Percentiles rank a stretch among this genome's conserved stretches.
Evolutionary conservation across 2,329 filamentous ascomycete genomes (phyloP).

Genomic region (Aspergillus pseudotamarii): DNA sequence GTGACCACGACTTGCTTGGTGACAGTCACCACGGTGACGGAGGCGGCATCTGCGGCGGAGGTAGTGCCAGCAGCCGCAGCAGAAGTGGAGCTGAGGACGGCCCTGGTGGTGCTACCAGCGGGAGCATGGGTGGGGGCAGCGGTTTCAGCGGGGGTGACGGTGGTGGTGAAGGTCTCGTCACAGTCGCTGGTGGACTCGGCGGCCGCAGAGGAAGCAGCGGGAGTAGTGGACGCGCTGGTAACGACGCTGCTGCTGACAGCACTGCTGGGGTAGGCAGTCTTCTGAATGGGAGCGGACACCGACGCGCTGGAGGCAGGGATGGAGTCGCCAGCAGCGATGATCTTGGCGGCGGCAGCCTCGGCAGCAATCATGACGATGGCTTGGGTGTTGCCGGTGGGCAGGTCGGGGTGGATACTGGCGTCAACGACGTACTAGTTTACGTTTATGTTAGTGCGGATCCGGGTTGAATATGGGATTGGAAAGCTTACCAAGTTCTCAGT

Average conservation of each 20-base stretch:
- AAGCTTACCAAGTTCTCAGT: constrained; percentile 60
- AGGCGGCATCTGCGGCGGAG: constrained; percentile 1
- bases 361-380: constrained; percentile 65
- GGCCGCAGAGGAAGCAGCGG: neutral
- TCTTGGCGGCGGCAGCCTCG: constrained; percentile 60
- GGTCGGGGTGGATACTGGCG: constrained; percentile 69
- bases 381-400: constrained; percentile 68
- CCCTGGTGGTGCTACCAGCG: neutral
- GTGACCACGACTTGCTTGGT: constrained; percentile 12
- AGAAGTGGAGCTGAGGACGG: neutral
- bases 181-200: neutral
- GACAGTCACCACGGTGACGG: constrained; percentile 5
- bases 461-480: no score
- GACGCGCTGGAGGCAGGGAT: neutral
- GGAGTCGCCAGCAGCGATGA: constrained; percentile 41
- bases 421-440: constrained; percentile 61
- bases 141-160: neutral
- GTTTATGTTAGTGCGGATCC: neutral
- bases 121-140: neutral
- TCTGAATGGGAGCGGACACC: constrained; percentile 3
- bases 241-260: neutral
- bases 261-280: neutral
- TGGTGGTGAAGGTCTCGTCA: neutral
- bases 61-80: constrained; percentile 1
- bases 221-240: neutral